A percentile compares a stretch with the other conserved stretches of the same genome.
phyloP scores from a whole-genome alignment of 129 eudicot species.

The Escallonia rubra region DNA sequence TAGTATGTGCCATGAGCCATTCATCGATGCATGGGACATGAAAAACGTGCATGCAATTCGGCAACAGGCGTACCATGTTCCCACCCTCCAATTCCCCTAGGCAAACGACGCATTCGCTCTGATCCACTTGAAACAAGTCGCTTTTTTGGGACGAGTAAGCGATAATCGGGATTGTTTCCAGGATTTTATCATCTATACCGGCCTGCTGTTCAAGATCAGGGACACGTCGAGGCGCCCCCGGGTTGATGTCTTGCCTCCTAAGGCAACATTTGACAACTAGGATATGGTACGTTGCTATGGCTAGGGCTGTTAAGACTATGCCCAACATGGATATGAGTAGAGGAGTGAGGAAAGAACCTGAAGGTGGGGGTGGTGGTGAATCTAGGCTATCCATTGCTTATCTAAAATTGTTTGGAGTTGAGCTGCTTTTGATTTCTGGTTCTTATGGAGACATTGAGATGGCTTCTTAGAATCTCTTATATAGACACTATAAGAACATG shows the following conservation, averaged over 20 bases:
- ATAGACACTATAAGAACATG: too few species aligned
- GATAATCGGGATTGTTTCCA: conserved; percentile 23
- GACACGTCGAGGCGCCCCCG: too few species aligned
- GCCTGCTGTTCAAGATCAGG: neutral
- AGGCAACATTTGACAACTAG: conserved; percentile 19
- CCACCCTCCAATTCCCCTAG: conserved; percentile 27
- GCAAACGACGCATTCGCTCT: conserved; percentile 30
- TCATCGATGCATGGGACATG: conserved; percentile 30
- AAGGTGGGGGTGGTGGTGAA: neutral
- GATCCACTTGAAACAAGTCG: conserved; percentile 2
- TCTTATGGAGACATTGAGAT: neutral
- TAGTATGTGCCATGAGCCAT: conserved; percentile 24
- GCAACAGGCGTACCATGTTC: conserved; percentile 27
- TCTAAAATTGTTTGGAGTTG: neutral
- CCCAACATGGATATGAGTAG: conserved; percentile 23
- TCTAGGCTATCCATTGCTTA: conserved; percentile 4
- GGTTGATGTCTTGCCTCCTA: neutral
- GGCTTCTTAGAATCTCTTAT: too few species aligned
- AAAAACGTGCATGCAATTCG: conserved; percentile 30
- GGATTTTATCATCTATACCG: conserved; percentile 25
- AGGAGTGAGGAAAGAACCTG: conserved; percentile 15
- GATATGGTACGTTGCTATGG: conserved; percentile 22
- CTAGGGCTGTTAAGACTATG: conserved; percentile 6
- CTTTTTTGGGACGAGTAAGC: neutral
- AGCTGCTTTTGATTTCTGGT: neutral